A percentile compares a stretch with the other conserved stretches of the same genome.
These are phyloP conservation scores for Fusarium sp. DNA, from an alignment of 2,329 filamentous ascomycete species.

Conservation along the genomic window DNA sequence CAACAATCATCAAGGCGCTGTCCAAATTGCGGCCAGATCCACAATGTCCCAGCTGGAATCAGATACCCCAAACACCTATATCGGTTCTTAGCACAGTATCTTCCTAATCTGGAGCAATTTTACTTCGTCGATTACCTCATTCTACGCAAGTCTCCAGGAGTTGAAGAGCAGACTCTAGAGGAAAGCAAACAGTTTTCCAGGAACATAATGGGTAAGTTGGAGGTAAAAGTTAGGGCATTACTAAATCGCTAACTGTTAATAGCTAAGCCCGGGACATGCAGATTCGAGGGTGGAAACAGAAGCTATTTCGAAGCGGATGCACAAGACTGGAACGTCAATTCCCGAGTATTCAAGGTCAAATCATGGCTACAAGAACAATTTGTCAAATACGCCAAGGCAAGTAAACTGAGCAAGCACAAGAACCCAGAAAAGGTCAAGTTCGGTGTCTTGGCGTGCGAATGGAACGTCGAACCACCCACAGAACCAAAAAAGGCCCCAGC, in stretches of 20 bases:
- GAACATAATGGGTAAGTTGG: constrained; percentile 20
- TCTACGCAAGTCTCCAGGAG: constrained; percentile 46
- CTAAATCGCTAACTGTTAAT: constrained; percentile 17
- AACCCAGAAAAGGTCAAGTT: constrained; percentile 57
- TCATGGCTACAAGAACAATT: constrained; percentile 58
- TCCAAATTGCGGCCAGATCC: constrained; percentile 52
- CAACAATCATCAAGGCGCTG: constrained; percentile 48
- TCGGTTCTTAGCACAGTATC: constrained; percentile 58
- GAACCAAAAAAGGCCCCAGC: constrained; percentile 20
- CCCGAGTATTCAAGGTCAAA: constrained; percentile 53
- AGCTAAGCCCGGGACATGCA: constrained; percentile 21
- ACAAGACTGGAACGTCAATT: constrained; percentile 54
- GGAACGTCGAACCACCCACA: constrained; percentile 48
- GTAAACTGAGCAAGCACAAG: constrained; percentile 50
- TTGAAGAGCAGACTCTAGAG: background rate
- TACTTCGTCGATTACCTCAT: constrained; percentile 62
- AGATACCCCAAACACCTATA: constrained; percentile 58
- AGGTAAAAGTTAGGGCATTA: background rate
- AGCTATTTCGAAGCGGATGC: constrained; percentile 54
- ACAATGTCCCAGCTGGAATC: constrained; percentile 46
- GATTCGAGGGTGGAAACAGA: constrained; percentile 42
- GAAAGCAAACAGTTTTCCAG: background rate
- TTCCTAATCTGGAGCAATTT: constrained; percentile 59
- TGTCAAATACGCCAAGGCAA: constrained; percentile 54
- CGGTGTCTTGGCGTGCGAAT: constrained; percentile 59